Conservation (phyloP, 2,329 filamentous ascomycete genomes). For the Hypoxylon sp. region DNA sequence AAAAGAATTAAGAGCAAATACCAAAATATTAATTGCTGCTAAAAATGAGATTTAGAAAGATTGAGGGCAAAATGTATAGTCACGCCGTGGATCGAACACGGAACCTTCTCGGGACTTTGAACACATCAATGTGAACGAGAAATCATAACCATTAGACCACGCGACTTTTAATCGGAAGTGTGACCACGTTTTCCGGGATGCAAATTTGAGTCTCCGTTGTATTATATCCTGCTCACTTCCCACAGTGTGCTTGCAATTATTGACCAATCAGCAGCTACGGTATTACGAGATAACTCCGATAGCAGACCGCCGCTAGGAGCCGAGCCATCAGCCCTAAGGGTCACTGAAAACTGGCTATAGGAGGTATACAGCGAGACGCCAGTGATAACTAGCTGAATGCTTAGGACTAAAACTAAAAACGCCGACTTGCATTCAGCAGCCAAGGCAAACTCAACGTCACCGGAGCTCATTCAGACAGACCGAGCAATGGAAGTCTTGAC, state of each 20-base stretch:
- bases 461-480: slow-evolving; percentile 8
- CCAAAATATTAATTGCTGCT: no score
- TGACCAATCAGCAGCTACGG: slow-evolving; percentile 9
- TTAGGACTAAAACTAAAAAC: no score
- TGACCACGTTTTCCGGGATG: no score
- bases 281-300: slow-evolving; percentile 27
- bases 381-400: slow-evolving; percentile 1
- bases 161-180: no score
- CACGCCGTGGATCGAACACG: slow-evolving; percentile 55
- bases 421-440: not conserved
- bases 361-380: not conserved
- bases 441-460: slow-evolving; percentile 7
- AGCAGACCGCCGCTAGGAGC: slow-evolving; percentile 17
- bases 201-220: not conserved
- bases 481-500: slow-evolving; percentile 9
- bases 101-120: slow-evolving; percentile 52
- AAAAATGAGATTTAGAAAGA: slow-evolving; percentile 11
- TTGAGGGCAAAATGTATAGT: slow-evolving; percentile 48
- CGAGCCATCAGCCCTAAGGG: not conserved
- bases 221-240: not conserved
- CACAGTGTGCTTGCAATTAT: not conserved
- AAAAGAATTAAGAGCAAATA: no score
- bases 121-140: slow-evolving; percentile 52
- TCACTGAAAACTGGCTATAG: not conserved
- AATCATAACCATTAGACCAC: slow-evolving; percentile 56